Conservation (phyloP, 805 yeast genomes). For the Candida pini region DNA sequence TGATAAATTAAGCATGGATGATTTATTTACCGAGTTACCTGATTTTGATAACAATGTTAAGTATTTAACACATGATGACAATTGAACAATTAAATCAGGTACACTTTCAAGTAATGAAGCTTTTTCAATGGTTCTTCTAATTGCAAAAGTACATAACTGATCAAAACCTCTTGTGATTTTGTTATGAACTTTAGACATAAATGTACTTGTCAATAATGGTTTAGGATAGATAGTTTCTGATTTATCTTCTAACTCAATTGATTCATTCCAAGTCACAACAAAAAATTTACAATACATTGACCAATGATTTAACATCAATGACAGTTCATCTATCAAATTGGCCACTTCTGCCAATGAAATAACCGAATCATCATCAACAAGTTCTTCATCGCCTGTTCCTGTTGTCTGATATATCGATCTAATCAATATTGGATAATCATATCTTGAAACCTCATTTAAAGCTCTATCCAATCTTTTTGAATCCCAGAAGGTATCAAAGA, state of each 20-base stretch:
- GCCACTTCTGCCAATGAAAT: conserved; percentile 60
- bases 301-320: conserved; percentile 83
- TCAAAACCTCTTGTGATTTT: conserved; percentile 61
- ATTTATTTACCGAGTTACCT: conserved; percentile 9
- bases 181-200: conserved; percentile 47
- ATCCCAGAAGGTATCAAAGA: conserved; percentile 82
- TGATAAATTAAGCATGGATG: conserved; percentile 20
- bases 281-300: conserved; percentile 69
- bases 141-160: conserved; percentile 54
- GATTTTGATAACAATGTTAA: conserved; percentile 18
- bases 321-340: conserved; percentile 61
- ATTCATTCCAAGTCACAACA: conserved; percentile 59
- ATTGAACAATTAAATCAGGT: conserved; percentile 46
- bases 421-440: conserved; percentile 46
- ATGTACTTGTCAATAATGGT: conserved; percentile 48
- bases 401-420: conserved; percentile 24
- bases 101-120: conserved; percentile 75
- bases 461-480: conserved; percentile 52
- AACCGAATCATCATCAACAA: conserved; percentile 12
- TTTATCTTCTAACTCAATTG: conserved; percentile 21
- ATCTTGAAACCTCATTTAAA: conserved; percentile 48
- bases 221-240: conserved; percentile 39
- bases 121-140: conserved; percentile 74
- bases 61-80: conserved; percentile 24
- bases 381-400: conserved; percentile 23